Base-by-base conservation (phyloP, 257 asterid species). In the Craterostigma plantagineum region DNA sequence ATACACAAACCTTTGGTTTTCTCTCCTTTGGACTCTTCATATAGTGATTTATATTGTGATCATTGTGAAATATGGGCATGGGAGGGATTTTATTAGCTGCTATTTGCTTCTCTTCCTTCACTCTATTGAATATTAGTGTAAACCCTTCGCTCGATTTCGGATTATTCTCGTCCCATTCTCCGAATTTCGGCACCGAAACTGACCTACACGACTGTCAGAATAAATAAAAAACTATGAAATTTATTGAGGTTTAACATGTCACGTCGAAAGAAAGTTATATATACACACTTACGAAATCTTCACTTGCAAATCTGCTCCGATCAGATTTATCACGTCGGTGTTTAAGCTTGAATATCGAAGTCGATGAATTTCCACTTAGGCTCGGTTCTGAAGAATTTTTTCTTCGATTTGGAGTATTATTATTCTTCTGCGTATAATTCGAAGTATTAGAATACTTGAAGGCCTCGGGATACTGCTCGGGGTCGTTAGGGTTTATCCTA, bases 401-500 rank as follows among this genome's bases (percentile, higher is more conserved):
- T n/a, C n/a, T n/a, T n/a, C n/a, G n/a, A n/a, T n/a, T n/a, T 4
- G 17, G 9, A 10, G 1, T 40, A n/a, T 9, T 8, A n/a, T n/a
- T n/a, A 13, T 40, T 40, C 9, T n/a, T 9, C 9, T n/a, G 6
- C 16, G 44, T 7, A 40, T 40, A n/a, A 9, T 1, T 7, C 8
- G 44, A 10, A 0, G 44, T 8, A 8, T 14, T 7, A n/a, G 44
- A 13, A 9, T 40, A 13, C 53, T 42, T 54, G 50, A 78, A 82
- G 41, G 80, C 81, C 36, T 61, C 90, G 0, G 85, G 90, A 43
- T 82, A 75, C 54, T 81, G 77, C 64, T 72, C 67, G 0, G 92
- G 92, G 52, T 82, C 94, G 46, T 82, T 82, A 0, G 94, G 94
- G 62, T 78, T 82, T 18, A 82, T 70, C 51, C 51, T 55, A 23